Evolutionary conservation across 371 early-diverging fungal genomes (phyloP).

Genomic region (Mortierella polycephala): DNA sequence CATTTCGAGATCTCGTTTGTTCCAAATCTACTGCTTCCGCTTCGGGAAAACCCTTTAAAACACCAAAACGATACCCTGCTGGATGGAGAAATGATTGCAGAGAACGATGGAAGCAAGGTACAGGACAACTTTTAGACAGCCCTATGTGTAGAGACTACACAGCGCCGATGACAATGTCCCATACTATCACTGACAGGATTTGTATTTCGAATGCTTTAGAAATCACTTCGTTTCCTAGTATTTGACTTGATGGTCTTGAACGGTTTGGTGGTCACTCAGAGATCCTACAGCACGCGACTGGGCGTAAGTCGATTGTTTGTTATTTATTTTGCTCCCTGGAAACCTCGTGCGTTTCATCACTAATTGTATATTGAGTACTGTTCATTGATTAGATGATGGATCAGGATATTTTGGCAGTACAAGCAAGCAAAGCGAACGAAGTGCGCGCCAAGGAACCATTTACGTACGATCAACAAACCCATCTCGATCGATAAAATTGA

Average conservation of each 20-base stretch:
- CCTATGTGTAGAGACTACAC: background rate
- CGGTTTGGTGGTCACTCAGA: conserved; percentile 64
- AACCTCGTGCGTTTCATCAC: background rate
- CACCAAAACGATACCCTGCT: conserved; percentile 78
- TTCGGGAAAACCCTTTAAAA: conserved; percentile 63
- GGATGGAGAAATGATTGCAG: conserved; percentile 82
- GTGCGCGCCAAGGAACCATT: conserved; percentile 63
- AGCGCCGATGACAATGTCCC: background rate
- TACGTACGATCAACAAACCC: conserved; percentile 57
- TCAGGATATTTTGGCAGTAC: conserved; percentile 68
- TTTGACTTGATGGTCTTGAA: conserved; percentile 77
- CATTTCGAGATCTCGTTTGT: conserved; percentile 74
- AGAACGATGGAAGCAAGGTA: conserved; percentile 66
- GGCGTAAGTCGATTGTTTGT: conserved; percentile 64
- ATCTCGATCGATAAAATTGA: background rate
- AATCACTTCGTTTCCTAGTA: conserved; percentile 70
- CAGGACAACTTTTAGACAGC: background rate
- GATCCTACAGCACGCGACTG: conserved; percentile 73
- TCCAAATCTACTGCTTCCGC: conserved; percentile 69
- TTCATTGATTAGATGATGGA: conserved; percentile 62
- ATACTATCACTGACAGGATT: background rate
- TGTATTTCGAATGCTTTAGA: conserved; percentile 40
- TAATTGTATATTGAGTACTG: background rate
- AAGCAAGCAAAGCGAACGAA: conserved; percentile 56
- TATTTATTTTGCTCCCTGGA: background rate